Conservation (phyloP, 2,329 filamentous ascomycete species). For the Phaeosphaeriaceae sp. region DNA sequence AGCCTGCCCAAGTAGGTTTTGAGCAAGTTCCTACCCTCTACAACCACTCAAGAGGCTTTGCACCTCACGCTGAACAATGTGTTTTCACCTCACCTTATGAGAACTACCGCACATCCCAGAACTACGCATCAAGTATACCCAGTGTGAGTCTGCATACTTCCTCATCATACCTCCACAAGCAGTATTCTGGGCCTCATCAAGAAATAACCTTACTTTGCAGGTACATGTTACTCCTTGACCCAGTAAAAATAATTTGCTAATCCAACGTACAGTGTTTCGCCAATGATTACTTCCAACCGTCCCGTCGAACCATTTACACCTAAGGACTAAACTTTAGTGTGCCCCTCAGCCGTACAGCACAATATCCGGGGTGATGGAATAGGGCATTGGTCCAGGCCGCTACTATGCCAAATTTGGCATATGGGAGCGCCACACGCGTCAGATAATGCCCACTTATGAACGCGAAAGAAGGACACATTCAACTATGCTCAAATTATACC, state of each 20-base stretch:
- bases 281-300: conserved; percentile 5
- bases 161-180: conserved; percentile 12
- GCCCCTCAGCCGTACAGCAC: background rate
- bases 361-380: background rate
- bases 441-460: background rate
- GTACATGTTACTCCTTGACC: conserved; percentile 6
- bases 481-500: conserved; percentile 3
- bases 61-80: conserved; percentile 16
- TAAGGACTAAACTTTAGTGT: background rate
- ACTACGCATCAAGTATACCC: conserved; percentile 13
- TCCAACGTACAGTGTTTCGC: conserved; percentile 10
- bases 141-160: conserved; percentile 27
- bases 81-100: conserved; percentile 12
- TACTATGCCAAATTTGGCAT: conserved; percentile 2
- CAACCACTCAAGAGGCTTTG: conserved; percentile 17
- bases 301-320: conserved; percentile 5
- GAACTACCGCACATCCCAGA: conserved; percentile 9
- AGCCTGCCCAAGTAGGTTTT: conserved; percentile 6
- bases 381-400: background rate
- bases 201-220: conserved; percentile 5
- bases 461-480: conserved; percentile 6
- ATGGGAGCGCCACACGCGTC: background rate
- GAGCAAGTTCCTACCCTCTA: conserved; percentile 19
- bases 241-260: conserved; percentile 8
- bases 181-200: conserved; percentile 15